Conservation (phyloP, 1,284 basidiomycete genomes). For the Gomphus bonarii region DNA sequence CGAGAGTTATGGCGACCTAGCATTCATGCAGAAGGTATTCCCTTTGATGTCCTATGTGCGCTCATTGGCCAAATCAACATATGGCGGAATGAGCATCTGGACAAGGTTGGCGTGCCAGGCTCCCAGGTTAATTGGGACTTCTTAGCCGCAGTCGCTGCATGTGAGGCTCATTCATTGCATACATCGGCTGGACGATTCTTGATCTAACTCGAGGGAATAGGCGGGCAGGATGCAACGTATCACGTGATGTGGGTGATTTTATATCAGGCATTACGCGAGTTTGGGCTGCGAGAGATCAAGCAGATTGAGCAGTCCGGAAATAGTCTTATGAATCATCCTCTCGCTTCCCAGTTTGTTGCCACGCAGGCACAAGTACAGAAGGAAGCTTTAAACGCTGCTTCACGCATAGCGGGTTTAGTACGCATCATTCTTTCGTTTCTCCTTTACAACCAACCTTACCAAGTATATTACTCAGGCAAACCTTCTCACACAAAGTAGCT, state of each 20-base stretch:
- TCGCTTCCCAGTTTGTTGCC: constrained; percentile 42
- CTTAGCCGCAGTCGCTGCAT: constrained; percentile 65
- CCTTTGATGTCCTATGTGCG: constrained; percentile 46
- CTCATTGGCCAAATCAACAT: constrained; percentile 53
- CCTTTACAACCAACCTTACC: not conserved
- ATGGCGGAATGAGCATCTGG: constrained; percentile 72
- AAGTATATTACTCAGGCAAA: constrained; percentile 39
- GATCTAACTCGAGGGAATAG: constrained; percentile 21
- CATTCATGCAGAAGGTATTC: constrained; percentile 67
- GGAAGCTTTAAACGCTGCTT: constrained; percentile 75
- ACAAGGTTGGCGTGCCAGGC: constrained; percentile 73
- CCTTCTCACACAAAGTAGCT: constrained; percentile 74
- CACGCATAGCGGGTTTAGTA: constrained; percentile 79
- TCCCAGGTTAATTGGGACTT: constrained; percentile 86
- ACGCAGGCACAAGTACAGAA: constrained; percentile 61
- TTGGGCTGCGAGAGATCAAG: constrained; percentile 66
- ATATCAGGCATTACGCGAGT: constrained; percentile 74
- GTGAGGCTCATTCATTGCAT: constrained; percentile 29
- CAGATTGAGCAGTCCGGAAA: constrained; percentile 30
- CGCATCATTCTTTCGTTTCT: constrained; percentile 18
- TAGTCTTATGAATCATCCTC: constrained; percentile 22
- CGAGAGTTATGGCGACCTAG: constrained; percentile 69
- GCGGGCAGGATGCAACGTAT: constrained; percentile 80
- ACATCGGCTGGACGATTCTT: not conserved
- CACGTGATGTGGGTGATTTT: constrained; percentile 84